phyloP scores from a whole-genome alignment of 345 rosid genomes.

The Atalantia buxifolia region DNA sequence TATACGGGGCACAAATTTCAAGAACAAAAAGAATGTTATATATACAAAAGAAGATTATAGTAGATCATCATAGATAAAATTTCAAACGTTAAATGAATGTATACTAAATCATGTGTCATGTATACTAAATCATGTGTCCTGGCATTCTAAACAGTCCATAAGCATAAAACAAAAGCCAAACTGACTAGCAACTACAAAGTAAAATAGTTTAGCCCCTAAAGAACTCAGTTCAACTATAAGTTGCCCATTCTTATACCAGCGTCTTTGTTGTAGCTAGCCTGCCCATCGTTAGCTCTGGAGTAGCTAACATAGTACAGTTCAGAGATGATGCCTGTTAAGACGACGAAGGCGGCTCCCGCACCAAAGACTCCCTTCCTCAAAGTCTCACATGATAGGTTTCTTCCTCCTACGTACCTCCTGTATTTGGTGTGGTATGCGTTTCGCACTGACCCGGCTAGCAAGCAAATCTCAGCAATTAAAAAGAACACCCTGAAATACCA shows the following conservation, averaged over 20 bases:
- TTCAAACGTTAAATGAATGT: neutral
- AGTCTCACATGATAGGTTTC: slow-evolving; percentile 43
- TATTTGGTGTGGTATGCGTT: slow-evolving; percentile 89
- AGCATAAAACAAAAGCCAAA: slow-evolving; percentile 1
- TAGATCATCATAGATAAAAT: neutral
- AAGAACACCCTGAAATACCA: slow-evolving; percentile 70
- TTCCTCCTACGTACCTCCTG: slow-evolving; percentile 23
- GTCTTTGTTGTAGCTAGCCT: slow-evolving; percentile 37
- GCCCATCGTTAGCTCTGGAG: slow-evolving; percentile 48
- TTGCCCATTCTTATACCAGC: slow-evolving; percentile 75
- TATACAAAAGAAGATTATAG: neutral
- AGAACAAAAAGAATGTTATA: neutral
- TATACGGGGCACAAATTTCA: neutral
- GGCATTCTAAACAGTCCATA: neutral
- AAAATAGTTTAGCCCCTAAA: neutral
- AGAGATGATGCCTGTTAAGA: slow-evolving; percentile 71
- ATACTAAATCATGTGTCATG: neutral
- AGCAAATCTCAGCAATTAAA: slow-evolving; percentile 74
- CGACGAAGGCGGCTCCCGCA: slow-evolving; percentile 83
- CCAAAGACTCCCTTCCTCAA: slow-evolving; percentile 84
- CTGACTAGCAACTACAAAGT: slow-evolving; percentile 6
- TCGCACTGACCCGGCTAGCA: slow-evolving; percentile 78
- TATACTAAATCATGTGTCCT: neutral
- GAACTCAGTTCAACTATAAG: slow-evolving; percentile 27
- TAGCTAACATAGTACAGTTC: slow-evolving; percentile 73